These are phyloP conservation scores for Malassezia japonica DNA, from an alignment of 1,284 basidiomycete genomes.

Conservation along the genomic window DNA sequence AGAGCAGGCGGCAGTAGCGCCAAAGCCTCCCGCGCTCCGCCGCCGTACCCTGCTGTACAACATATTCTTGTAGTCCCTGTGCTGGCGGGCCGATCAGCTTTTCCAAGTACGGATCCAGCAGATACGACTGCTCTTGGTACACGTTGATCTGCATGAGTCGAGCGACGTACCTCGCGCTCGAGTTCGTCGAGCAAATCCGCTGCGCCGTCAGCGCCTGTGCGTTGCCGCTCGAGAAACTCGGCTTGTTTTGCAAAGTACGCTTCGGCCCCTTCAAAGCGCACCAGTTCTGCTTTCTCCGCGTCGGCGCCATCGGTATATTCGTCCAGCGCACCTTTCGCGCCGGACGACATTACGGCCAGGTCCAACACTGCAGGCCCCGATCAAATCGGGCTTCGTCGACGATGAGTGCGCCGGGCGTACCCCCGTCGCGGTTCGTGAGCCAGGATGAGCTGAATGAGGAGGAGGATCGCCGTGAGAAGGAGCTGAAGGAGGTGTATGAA, in stretches of 20 bases:
- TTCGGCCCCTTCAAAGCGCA: conserved; percentile 24
- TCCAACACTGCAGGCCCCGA: too few species aligned
- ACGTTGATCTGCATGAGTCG: conserved; percentile 54
- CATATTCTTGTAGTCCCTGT: conserved; percentile 26
- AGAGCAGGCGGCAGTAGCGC: conserved; percentile 55
- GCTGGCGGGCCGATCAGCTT: conserved; percentile 69
- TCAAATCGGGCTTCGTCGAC: background rate
- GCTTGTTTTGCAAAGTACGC: conserved; percentile 23
- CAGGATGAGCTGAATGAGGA: conserved; percentile 70
- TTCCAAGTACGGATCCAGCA: conserved; percentile 93
- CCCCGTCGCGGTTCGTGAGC: conserved; percentile 54
- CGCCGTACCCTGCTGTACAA: background rate
- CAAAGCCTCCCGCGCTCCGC: background rate
- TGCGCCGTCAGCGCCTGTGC: background rate
- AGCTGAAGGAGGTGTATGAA: conserved; percentile 86
- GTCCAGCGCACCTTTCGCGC: too few species aligned
- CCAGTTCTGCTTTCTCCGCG: conserved; percentile 19
- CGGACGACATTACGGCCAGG: too few species aligned
- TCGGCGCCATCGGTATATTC: background rate
- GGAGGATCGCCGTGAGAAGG: conserved; percentile 64
- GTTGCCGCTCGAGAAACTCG: conserved; percentile 3
- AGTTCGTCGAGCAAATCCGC: background rate
- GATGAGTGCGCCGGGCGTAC: conserved; percentile 6
- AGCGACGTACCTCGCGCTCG: background rate
- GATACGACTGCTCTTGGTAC: conserved; percentile 78